Conservation (phyloP, 805 yeast species). For the Nakazawaea sp. region DNA sequence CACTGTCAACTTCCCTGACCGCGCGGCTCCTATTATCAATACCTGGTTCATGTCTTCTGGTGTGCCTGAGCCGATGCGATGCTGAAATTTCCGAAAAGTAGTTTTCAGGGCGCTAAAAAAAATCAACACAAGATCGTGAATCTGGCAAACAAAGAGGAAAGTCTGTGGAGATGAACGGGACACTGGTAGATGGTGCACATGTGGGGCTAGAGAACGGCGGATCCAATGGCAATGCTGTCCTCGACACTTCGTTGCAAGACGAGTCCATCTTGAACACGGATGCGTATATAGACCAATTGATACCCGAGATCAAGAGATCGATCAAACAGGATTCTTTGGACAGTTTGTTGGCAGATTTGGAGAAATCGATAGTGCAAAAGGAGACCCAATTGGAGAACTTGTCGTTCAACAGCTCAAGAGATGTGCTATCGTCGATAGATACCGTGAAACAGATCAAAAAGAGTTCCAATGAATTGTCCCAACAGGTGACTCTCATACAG, state of each 20-base stretch:
- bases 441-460: constrained; percentile 56
- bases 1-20: not conserved
- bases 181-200: no score
- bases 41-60: constrained; percentile 32
- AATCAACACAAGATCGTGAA: no score
- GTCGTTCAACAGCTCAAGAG: constrained; percentile 54
- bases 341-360: constrained; percentile 48
- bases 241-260: constrained; percentile 12
- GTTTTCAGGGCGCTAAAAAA: no score
- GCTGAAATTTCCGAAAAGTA: no score
- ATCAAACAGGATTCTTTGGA: constrained; percentile 47
- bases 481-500: constrained; percentile 51
- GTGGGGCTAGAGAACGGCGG: no score
- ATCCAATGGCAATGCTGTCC: no score
- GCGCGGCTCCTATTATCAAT: constrained; percentile 31
- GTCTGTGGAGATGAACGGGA: no score
- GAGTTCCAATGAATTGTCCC: constrained; percentile 48
- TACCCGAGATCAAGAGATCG: constrained; percentile 66
- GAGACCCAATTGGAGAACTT: constrained; percentile 57
- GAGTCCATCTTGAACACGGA: constrained; percentile 42
- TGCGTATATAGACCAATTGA: constrained; percentile 73
- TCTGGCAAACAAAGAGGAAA: no score
- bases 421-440: constrained; percentile 51
- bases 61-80: no score
- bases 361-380: constrained; percentile 48